Evolutionary conservation across 1,284 basidiomycete genomes (phyloP).

Genomic region (Fomes fomentarius): DNA sequence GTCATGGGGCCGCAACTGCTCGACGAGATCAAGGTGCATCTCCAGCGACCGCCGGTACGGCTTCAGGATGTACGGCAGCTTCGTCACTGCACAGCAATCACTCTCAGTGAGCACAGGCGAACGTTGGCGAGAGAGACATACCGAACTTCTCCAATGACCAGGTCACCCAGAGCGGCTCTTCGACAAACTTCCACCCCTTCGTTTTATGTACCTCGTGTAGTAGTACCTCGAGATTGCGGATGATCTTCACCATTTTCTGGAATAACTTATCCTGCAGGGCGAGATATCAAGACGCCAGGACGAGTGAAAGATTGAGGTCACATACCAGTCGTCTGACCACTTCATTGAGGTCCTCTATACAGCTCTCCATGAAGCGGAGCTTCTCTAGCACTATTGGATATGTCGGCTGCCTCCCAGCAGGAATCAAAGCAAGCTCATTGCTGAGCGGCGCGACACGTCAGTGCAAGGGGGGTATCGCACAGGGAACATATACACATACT

Average conservation of each 20-base stretch:
- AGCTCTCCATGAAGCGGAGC: constrained; percentile 66
- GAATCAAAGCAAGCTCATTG: constrained; percentile 61
- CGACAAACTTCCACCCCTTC: constrained; percentile 71
- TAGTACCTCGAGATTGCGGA: constrained; percentile 66
- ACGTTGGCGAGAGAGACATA: constrained; percentile 32
- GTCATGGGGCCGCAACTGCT: constrained; percentile 63
- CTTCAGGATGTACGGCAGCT: constrained; percentile 55
- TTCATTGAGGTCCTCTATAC: constrained; percentile 59
- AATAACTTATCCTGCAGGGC: constrained; percentile 66
- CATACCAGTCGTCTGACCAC: constrained; percentile 68
- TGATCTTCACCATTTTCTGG: constrained; percentile 56
- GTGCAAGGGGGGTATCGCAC: background rate
- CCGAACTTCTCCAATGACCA: constrained; percentile 82
- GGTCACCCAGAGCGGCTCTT: constrained; percentile 76
- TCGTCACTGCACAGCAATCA: constrained; percentile 46
- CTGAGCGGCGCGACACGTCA: constrained; percentile 37
- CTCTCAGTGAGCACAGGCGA: background rate
- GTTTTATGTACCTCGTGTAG: constrained; percentile 67
- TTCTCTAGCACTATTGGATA: constrained; percentile 62
- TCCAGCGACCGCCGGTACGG: constrained; percentile 72
- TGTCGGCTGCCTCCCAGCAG: constrained; percentile 54
- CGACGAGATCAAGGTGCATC: constrained; percentile 57
- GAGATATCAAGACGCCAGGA: background rate
- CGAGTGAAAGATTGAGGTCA: background rate
- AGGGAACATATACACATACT: constrained; percentile 49